Base-by-base conservation (phyloP, 805 yeast species). In the Danielozyma ontarioensis region DNA sequence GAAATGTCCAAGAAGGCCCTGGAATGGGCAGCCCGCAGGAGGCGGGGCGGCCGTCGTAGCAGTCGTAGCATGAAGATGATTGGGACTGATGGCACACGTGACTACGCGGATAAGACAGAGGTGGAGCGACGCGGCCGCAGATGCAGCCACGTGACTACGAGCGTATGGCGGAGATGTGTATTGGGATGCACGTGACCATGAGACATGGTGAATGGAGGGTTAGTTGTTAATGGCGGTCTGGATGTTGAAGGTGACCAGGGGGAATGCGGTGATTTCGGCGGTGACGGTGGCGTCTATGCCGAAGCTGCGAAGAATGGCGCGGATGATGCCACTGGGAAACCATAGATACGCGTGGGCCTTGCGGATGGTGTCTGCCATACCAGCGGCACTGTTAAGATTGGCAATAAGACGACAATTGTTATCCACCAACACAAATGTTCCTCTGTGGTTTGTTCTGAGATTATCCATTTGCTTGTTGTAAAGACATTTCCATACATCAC, bases 381-480 rank as follows among this genome's bases (percentile, higher is more conserved):
- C 76, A 12, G 42, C 38, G 12, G 69, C 52, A 28, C 72, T 68
- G 43, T 66, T 58, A 70, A 82, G 71, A 30, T 72, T 63, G 23
- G 60, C 46, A 27, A 84, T 70, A 32, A 74, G 64, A 34, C 69
- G 69, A 61, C 80, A 82, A 34, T 62, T 62, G 52, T 72, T 76
- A 53, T 86, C 96, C 7, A 85, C 76, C 28, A 86, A 65, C 17
- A 87, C 90, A 55, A 78, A 85, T 0, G 89, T 83, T 5, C 93
- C 84, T 25, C 94, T 63, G 55, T 93, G 97, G 53, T 93, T 93
- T 1, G 98, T 93, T 40, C 95, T 74, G 37, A 93, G 68, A 45
- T 87, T 88, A 54, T 89, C 97, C 68, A 93, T 85, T 54, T 84
- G 96, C 57, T 88, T 90, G 25, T 79, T 76, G 59, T 77, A 87